Evolutionary conservation across 495 filamentous ascomycete genomes (phyloP).

Genomic region (Aspergillus sclerotiicarbonarius): DNA sequence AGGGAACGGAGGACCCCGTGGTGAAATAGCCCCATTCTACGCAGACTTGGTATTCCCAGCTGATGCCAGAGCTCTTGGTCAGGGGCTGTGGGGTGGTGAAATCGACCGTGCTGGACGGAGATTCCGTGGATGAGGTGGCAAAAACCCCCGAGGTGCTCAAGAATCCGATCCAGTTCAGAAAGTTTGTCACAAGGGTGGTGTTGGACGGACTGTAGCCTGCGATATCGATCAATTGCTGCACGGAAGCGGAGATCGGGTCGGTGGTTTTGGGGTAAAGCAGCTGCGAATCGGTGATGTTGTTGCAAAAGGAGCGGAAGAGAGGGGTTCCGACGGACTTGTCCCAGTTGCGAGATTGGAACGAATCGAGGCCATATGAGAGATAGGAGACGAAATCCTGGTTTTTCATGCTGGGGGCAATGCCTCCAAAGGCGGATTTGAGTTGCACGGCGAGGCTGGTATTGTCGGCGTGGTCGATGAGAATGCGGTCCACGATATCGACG

Average conservation of each 20-base stretch:
- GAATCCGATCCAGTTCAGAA: conserved; percentile 68
- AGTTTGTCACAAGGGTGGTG: conserved; percentile 45
- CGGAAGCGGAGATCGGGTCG: conserved; percentile 30
- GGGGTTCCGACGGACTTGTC: conserved; percentile 57
- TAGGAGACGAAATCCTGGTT: conserved; percentile 61
- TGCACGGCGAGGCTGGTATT: conserved; percentile 41
- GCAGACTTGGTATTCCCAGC: conserved; percentile 61
- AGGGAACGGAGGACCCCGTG: conserved; percentile 62
- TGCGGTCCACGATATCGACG: conserved; percentile 61
- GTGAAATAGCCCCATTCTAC: conserved; percentile 66
- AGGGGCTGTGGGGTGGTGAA: conserved; percentile 2
- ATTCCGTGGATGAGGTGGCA: conserved; percentile 19
- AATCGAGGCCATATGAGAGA: conserved; percentile 48
- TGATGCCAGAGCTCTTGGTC: conserved; percentile 43
- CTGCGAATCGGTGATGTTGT: conserved; percentile 48
- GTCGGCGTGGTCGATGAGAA: conserved; percentile 53
- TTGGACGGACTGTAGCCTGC: conserved; percentile 56
- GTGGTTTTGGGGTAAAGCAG: conserved; percentile 48
- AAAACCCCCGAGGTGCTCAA: conserved; percentile 36
- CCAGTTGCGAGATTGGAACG: conserved; percentile 68
- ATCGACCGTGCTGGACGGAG: background rate
- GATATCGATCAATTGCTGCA: conserved; percentile 46
- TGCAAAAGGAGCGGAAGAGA: conserved; percentile 58
- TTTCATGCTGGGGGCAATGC: conserved; percentile 51
- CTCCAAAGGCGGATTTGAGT: conserved; percentile 60